Conservation (phyloP, 805 yeast genomes). For the Jamesozyma lodderae region DNA sequence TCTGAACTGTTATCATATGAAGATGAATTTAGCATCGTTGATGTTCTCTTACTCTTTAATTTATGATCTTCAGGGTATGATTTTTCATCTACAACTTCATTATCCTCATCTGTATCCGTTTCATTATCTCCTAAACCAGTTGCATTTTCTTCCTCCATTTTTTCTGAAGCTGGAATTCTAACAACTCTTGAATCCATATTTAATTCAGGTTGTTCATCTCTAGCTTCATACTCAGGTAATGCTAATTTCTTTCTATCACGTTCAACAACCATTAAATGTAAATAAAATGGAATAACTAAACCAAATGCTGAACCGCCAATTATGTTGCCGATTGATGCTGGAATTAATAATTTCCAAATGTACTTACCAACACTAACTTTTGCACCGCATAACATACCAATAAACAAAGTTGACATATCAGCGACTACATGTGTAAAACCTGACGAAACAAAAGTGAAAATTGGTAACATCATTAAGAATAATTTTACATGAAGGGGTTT, state of each 20-base stretch:
- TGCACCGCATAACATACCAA: slow-evolving; percentile 62
- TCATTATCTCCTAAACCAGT: slow-evolving; percentile 6
- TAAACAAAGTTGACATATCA: slow-evolving; percentile 62
- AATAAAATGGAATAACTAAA: slow-evolving; percentile 57
- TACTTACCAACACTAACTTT: slow-evolving; percentile 52
- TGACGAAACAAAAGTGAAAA: slow-evolving; percentile 67
- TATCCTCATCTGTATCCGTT: slow-evolving; percentile 4
- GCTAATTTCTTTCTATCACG: slow-evolving; percentile 52
- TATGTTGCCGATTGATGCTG: slow-evolving; percentile 66
- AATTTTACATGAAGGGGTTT: slow-evolving; percentile 73
- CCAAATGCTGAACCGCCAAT: slow-evolving; percentile 72
- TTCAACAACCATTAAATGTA: slow-evolving; percentile 66
- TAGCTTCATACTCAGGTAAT: slow-evolving; percentile 59
- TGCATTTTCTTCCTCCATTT: slow-evolving; percentile 6
- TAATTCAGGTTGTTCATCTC: slow-evolving; percentile 74
- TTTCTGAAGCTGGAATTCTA: slow-evolving; percentile 31
- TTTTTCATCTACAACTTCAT: background rate
- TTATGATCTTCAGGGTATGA: background rate
- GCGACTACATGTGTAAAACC: slow-evolving; percentile 80
- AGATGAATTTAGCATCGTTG: background rate
- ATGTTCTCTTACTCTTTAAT: background rate
- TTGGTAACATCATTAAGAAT: slow-evolving; percentile 53
- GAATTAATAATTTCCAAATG: slow-evolving; percentile 65
- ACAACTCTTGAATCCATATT: slow-evolving; percentile 74
- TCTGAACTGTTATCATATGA: background rate